A percentile compares a stretch with the other conserved stretches of the same genome.
phyloP scores from a whole-genome alignment of 2,329 filamentous ascomycete genomes.

The Penicillium aurantiogriseum region DNA sequence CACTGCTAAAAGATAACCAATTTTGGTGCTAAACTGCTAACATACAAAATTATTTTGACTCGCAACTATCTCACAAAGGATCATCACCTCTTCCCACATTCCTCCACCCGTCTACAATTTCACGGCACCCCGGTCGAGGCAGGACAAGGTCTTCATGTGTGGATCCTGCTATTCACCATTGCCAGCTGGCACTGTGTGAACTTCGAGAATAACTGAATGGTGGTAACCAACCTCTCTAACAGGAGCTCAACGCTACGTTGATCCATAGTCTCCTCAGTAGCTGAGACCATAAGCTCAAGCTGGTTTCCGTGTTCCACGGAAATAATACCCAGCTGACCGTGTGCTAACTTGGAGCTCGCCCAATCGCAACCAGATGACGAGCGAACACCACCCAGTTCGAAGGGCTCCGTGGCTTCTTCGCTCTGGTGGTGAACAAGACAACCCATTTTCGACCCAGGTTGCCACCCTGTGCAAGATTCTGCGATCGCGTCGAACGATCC shows the following conservation, averaged over 20 bases:
- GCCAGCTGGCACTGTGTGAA: not conserved
- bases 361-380: not conserved
- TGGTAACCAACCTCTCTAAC: not conserved
- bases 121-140: no score
- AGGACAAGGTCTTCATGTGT: not conserved
- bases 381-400: not conserved
- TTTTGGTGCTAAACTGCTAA: no score
- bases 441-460: not conserved
- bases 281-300: not conserved
- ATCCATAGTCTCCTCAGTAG: not conserved
- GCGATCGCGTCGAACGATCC: not conserved
- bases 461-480: not conserved
- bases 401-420: not conserved
- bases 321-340: not conserved
- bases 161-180: not conserved
- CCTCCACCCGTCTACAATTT: no score
- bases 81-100: no score
- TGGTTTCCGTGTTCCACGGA: not conserved
- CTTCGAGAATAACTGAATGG: not conserved
- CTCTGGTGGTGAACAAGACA: not conserved
- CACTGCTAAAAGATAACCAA: no score
- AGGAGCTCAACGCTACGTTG: not conserved
- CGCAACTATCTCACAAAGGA: no score
- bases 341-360: not conserved
- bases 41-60: no score